These are phyloP conservation scores for Austroboletus novae-zelandiae DNA, from an alignment of 1,284 basidiomycete genomes.

Conservation along the genomic window DNA sequence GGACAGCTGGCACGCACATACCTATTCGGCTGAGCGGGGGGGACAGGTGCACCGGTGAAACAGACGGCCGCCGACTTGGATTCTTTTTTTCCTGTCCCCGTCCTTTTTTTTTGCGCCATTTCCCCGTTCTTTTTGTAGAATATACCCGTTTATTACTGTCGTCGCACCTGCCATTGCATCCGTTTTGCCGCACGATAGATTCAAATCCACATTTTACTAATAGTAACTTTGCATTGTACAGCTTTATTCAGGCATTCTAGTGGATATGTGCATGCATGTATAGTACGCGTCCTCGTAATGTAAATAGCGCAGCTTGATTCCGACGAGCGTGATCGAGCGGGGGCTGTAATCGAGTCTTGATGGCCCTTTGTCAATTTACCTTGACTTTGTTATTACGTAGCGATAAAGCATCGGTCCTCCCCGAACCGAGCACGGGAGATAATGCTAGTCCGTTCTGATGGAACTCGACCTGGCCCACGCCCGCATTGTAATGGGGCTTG, in stretches of 20 bases:
- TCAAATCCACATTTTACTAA: slow-evolving; percentile 31
- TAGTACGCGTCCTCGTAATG: slow-evolving; percentile 34
- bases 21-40: slow-evolving; percentile 58
- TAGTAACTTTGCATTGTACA: slow-evolving; percentile 36
- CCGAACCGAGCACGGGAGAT: slow-evolving; percentile 5
- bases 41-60: slow-evolving; percentile 50
- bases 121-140: slow-evolving; percentile 22
- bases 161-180: slow-evolving; percentile 21
- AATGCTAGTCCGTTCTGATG: slow-evolving; percentile 27
- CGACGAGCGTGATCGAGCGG: slow-evolving; percentile 10
- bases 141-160: slow-evolving; percentile 38
- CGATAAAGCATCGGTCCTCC: background rate
- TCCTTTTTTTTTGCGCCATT: background rate
- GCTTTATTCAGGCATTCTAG: slow-evolving; percentile 34
- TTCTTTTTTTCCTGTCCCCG: background rate
- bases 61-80: background rate
- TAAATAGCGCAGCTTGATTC: slow-evolving; percentile 26
- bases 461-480: slow-evolving; percentile 9
- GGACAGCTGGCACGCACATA: slow-evolving; percentile 52
- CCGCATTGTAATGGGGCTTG: background rate
- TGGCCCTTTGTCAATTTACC: slow-evolving; percentile 29
- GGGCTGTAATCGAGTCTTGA: slow-evolving; percentile 9
- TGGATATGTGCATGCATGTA: slow-evolving; percentile 39
- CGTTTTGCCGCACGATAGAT: slow-evolving; percentile 25
- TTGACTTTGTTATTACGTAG: slow-evolving; percentile 4